These are phyloP conservation scores for Cinnamomum chago DNA, from an alignment of 164 flowering plant genomes.

Conservation along the genomic window DNA sequence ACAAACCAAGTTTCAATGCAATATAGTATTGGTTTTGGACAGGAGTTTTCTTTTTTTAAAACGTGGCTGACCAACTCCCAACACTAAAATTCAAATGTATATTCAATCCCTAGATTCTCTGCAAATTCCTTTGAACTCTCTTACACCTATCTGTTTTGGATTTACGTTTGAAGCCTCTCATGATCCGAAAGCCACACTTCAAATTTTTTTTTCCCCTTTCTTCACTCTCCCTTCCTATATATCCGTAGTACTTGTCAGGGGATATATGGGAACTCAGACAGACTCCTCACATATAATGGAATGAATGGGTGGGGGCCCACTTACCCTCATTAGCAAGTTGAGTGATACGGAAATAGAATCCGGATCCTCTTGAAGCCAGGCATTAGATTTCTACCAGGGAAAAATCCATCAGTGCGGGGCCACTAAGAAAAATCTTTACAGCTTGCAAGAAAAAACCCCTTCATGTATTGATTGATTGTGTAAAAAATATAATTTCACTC, in stretches of 20 bases:
- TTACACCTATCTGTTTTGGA: constrained; percentile 4
- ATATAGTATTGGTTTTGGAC: constrained; percentile 19
- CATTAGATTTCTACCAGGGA: too few relatives aligned
- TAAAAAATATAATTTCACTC: too few relatives aligned
- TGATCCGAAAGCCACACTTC: constrained; percentile 63
- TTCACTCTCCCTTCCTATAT: constrained; percentile 27
- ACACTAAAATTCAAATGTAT: constrained; percentile 34
- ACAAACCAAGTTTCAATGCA: constrained; percentile 40
- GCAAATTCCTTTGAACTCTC: constrained; percentile 23
- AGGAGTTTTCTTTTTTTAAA: constrained; percentile 9
- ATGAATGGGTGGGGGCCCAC: constrained; percentile 1
- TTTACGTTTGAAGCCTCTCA: constrained; percentile 26
- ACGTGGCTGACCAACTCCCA: constrained; percentile 36
- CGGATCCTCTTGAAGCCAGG: too few relatives aligned
- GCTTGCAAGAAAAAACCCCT: too few relatives aligned
- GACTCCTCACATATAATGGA: constrained; percentile 6
- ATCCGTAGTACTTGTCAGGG: constrained; percentile 50
- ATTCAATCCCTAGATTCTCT: constrained; percentile 28
- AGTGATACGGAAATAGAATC: too few relatives aligned
- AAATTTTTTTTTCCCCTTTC: constrained; percentile 42
- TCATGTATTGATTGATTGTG: too few relatives aligned
- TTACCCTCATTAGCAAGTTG: not conserved
- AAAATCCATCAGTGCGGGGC: too few relatives aligned
- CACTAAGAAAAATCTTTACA: too few relatives aligned
- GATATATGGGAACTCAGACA: constrained; percentile 8